phyloP scores from a whole-genome alignment of 495 filamentous ascomycete genomes.

The Lasiosphaeria miniovina region DNA sequence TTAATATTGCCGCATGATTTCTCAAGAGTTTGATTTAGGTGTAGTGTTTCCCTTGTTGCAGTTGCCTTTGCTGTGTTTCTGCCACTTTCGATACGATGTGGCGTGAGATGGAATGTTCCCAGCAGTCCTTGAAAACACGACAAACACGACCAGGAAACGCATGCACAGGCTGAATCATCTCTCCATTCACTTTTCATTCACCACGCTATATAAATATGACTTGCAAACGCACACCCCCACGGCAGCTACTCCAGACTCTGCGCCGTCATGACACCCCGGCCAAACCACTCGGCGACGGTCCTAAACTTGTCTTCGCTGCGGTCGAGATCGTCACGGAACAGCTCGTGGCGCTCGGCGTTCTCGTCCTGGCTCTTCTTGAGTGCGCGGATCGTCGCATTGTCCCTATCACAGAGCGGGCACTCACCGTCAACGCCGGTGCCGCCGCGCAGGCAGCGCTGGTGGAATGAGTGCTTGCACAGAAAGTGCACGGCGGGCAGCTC shows the following conservation, averaged over 20 bases:
- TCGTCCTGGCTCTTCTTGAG: conserved; percentile 85
- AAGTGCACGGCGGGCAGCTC: conserved; percentile 93
- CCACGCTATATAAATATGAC: too few relatives aligned
- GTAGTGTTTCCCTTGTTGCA: too few relatives aligned
- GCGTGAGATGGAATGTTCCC: not conserved
- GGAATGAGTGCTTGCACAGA: conserved; percentile 93
- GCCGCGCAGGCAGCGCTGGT: conserved; percentile 72
- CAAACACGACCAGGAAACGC: not conserved
- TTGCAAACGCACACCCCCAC: not conserved
- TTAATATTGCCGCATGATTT: too few relatives aligned
- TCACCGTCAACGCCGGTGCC: conserved; percentile 59
- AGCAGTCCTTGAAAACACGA: not conserved
- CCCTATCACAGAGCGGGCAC: conserved; percentile 77
- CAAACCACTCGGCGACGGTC: conserved; percentile 91
- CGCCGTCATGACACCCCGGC: conserved; percentile 78
- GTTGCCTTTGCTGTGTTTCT: too few relatives aligned
- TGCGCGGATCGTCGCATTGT: conserved; percentile 82
- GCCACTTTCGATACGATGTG: too few relatives aligned
- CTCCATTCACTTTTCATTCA: not conserved
- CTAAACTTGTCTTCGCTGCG: conserved; percentile 81
- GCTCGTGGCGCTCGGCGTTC: conserved; percentile 80
- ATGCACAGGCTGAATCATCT: not conserved
- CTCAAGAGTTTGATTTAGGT: too few relatives aligned
- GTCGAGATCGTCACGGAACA: conserved; percentile 78
- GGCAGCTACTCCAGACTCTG: conserved; percentile 31